Evolutionary conservation across 257 asterid genomes (phyloP), one percentile per base, ranked within the genome.

Genomic region (Capsicum pubescens): DNA sequence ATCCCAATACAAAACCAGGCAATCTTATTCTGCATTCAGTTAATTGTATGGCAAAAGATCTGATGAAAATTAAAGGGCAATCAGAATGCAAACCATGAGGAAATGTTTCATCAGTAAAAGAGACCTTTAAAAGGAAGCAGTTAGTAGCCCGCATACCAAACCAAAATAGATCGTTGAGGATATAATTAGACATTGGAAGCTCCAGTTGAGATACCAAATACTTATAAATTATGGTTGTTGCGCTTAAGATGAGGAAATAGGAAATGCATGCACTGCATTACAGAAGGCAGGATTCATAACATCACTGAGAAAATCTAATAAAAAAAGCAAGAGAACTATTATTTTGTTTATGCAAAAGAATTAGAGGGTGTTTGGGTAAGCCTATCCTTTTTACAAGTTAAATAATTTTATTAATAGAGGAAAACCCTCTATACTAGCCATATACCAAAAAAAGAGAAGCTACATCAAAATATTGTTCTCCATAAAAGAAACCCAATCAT

Each of bases 281-380:
- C 46, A 71, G 58, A 71, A 71, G 79, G 35, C 79, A 71, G 58
- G 26, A 46, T 71, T 46, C 11, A 71, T 71, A 64, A 64, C 70
- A 64, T 64, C 44, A 9, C 4, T 39, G 42, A 39, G 3, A 64
- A 64, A 64, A 64, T 32, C n/a, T 12, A 64, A 64, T 12, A 14
- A 64, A 26, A 26, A 26, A 26, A 1, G 32, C 32, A 26, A 26
- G 32, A 26, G 32, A 26, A 64, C 12, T 64, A 2, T 63, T 63
- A 63, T 64, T 64, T 6, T 7, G 32, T 64, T 64, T 64, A 12
- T 26, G n/a, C 71, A 26, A 64, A 44, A 26, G 44, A 32, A 64
- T 64, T 2, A 64, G 71, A 64, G 71, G 46, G 71, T 64, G 46
- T 64, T 64, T 64, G 46, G 71, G 71, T 64, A 64, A 63, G 69